A percentile compares a stretch with the other conserved stretches of the same genome.
phyloP scores from a whole-genome alignment of 495 filamentous ascomycete species.

The Penicillium taxi region DNA sequence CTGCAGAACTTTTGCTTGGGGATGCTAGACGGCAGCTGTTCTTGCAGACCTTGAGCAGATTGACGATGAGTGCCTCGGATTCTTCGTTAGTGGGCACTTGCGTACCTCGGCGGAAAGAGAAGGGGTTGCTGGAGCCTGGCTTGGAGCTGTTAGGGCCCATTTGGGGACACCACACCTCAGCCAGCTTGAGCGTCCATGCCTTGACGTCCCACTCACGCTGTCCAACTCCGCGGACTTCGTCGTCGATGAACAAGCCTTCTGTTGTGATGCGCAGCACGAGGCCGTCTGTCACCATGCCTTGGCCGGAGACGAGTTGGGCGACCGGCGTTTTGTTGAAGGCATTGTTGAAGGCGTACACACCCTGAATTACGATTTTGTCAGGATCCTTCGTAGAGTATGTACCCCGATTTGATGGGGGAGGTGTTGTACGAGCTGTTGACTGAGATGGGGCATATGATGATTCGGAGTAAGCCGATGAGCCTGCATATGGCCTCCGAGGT shows the following conservation, averaged over 20 bases:
- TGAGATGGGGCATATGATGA: slow-evolving; percentile 76
- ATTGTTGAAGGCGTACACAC: slow-evolving; percentile 85
- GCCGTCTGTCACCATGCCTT: slow-evolving; percentile 73
- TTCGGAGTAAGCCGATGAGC: slow-evolving; percentile 66
- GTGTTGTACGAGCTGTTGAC: slow-evolving; percentile 76
- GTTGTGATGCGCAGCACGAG: slow-evolving; percentile 76
- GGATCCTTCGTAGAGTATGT: slow-evolving; percentile 81
- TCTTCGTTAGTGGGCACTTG: slow-evolving; percentile 50
- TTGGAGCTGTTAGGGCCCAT: slow-evolving; percentile 21
- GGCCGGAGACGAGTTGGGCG: slow-evolving; percentile 69
- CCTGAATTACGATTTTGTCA: slow-evolving; percentile 87
- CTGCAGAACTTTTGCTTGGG: slow-evolving; percentile 29
- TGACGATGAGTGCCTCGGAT: slow-evolving; percentile 51
- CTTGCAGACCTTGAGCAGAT: slow-evolving; percentile 54
- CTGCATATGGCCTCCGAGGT: slow-evolving; percentile 47
- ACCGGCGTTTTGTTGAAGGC: slow-evolving; percentile 71
- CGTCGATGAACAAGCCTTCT: slow-evolving; percentile 93
- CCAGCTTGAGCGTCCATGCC: slow-evolving; percentile 87
- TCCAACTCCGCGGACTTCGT: slow-evolving; percentile 76
- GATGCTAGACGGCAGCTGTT: slow-evolving; percentile 48
- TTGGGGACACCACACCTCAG: slow-evolving; percentile 80
- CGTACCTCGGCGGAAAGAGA: slow-evolving; percentile 25
- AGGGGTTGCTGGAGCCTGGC: slow-evolving; percentile 23
- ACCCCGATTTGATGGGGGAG: slow-evolving; percentile 67
- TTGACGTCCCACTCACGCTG: slow-evolving; percentile 98